Percentiles rank a stretch among this genome's conserved stretches.
Conservation (phyloP, 164 flowering plant species). For the Cinnamomum micranthum region DNA sequence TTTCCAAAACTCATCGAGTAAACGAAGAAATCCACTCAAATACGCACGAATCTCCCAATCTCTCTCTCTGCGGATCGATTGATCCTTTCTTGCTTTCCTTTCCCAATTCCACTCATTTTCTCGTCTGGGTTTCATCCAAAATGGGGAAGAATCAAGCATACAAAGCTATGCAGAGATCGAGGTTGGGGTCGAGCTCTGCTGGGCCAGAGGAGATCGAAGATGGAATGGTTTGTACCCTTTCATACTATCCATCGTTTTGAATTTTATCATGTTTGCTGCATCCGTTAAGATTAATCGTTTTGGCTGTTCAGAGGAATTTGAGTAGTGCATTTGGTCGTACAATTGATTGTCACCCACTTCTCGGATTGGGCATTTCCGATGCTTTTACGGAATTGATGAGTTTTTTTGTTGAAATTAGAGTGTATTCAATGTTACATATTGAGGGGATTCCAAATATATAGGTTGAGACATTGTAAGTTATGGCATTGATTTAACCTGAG, state of each 20-base stretch:
- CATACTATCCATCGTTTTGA: conserved; percentile 34
- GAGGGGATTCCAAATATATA: too few relatives aligned
- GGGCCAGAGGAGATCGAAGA: conserved; percentile 88
- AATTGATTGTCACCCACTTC: not conserved
- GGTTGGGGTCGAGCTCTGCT: conserved; percentile 70
- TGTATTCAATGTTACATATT: not conserved
- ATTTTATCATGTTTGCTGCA: not conserved
- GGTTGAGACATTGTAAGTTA: not conserved
- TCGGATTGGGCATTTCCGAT: not conserved
- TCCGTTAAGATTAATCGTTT: too few relatives aligned
- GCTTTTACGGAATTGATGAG: not conserved
- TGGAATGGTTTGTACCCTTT: conserved; percentile 98
- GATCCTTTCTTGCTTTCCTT: not conserved
- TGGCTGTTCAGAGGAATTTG: not conserved
- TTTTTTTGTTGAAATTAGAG: not conserved
- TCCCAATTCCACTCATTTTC: conserved; percentile 5
- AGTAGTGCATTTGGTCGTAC: not conserved
- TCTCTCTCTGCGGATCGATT: not conserved
- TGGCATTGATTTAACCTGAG: not conserved
- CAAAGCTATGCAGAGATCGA: conserved; percentile 96
- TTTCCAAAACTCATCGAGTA: not conserved
- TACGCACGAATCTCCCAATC: not conserved
- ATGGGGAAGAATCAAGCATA: conserved; percentile 99
- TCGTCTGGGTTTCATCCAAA: conserved; percentile 24
- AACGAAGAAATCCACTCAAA: not conserved